Base-by-base conservation (phyloP, 176 grass and related monocot genomes). In the Aegilops umbellulata region DNA sequence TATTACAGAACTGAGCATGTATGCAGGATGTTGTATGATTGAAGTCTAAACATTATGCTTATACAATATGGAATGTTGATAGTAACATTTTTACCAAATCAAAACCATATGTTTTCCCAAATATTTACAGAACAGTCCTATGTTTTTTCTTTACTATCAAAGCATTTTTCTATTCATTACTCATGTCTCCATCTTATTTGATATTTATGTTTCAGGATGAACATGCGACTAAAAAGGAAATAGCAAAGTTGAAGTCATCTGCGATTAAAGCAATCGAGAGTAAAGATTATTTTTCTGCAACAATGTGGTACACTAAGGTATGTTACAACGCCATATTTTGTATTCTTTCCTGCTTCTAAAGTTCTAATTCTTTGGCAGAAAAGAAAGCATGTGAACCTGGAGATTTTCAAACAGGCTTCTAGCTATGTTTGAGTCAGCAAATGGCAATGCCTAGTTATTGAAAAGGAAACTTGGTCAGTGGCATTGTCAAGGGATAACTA, bases 41-140 rank as follows among this genome's bases (percentile, higher is more conserved):
- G 68, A 70, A 70, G 34, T 23, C 34, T 70, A 70, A 70, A 70
- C 19, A 70, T 23, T 70, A 70, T 70, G 68, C 31, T 70, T 70
- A 38, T 39, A 70, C 68, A 39, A 71, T 71, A 35, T 71, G 20
- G 20, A 69, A 41, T 71, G 35, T 13, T 13, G 68, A 41, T 41
- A 71, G 68, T 41, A 22, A 71, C 10, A 35, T 71, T 71, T 71
- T 71, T 71, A 9, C 34, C 65, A 35, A 67, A 19, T 16, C 53
- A 22, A 32, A 8, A 32, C 27, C 64, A 67, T 67, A 67, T 67
- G 27, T 67, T 67, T 32, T 32, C 27, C 64, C 14, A 69, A 69
- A 71, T 9, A 71, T 23, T 71, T 24, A 41, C 32, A 41, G 68
- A 23, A 72, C 4, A 70, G 67, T n/a, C 67, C 8, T 72, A 41